Base-by-base conservation (phyloP, 2,329 filamentous ascomycete genomes). In the Penicillium sp. region DNA sequence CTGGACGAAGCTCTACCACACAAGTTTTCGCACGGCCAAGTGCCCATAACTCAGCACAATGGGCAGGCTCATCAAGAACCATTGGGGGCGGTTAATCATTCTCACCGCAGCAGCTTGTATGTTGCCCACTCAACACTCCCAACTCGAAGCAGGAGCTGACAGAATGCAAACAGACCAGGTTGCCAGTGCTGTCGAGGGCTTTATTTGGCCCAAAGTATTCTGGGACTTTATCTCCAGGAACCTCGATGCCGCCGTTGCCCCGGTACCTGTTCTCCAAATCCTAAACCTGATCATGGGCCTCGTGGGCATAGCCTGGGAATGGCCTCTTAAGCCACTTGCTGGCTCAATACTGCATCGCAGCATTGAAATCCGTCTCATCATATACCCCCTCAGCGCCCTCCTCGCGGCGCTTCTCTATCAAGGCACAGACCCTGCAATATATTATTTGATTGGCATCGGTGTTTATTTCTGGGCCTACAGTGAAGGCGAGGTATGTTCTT, bases 51-150 rank as follows among this genome's bases (percentile, higher is more conserved):
- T 18, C 20, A 35, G 37, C 53, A 45, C 62, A 64, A 99, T 99
- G 94, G 94, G 94, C 76, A 94, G 89, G 78, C 87, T 99, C 72
- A 97, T 99, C 81, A 99, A 99, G 84, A 97, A 97, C 81, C 94
- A 99, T 81, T 96, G 91, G 91, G 94, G 92, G 66, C 89, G 94
- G 59, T 87, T 99, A 69, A 94, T 99, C 71, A 84, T 96, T 76
- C 81, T 99, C 72, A 90, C 90, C 29, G 91, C 94, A 37, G 88
- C 90, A 65, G 75, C 80, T 55, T 92, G 89, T 92, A 85, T 52
- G 82, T 75, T 42, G 3, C 26, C 20, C 22, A 31, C 20, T 26
- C 11, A 10, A 40, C 18, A 11, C n/a, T n/a, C 34, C 22, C 61
- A 56, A 10, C 39, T 32, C 6, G 39, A 18, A 46, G 47, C 50